Conservation (phyloP, 1,139 yeast genomes). For the Spathaspora sp. region DNA sequence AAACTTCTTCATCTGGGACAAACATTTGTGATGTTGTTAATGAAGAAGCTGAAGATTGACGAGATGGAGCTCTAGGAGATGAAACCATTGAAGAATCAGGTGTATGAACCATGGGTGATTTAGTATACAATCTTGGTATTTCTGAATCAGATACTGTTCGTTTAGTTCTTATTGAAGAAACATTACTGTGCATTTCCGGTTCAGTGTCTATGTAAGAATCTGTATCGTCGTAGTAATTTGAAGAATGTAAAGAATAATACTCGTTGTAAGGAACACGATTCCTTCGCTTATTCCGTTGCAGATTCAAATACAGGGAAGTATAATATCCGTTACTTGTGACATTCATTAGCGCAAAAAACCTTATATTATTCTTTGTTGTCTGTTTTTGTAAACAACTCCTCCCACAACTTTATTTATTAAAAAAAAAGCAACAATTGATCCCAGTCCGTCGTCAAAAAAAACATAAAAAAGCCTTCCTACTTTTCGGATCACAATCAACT, state of each 20-base stretch:
- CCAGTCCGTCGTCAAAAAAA: neutral
- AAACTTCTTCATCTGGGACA: neutral
- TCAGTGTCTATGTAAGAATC: neutral
- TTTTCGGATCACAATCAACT: neutral
- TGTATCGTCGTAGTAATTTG: neutral
- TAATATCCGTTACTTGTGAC: conserved; percentile 16
- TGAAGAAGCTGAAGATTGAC: neutral
- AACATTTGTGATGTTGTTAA: neutral
- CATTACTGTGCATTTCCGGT: neutral
- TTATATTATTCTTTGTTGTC: neutral
- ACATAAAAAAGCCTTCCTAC: neutral
- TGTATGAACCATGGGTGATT: neutral
- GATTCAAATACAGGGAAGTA: conserved; percentile 14
- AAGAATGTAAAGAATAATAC: neutral
- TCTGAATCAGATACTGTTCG: neutral
- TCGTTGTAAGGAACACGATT: neutral
- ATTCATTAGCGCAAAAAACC: conserved; percentile 9
- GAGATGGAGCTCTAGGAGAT: neutral
- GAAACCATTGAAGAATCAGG: neutral
- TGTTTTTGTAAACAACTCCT: neutral
- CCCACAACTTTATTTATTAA: neutral
- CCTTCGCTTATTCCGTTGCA: conserved; percentile 8
- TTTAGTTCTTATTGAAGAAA: neutral
- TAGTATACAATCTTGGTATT: neutral
- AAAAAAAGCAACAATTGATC: neutral